These are phyloP conservation scores for Gilbertella persicaria DNA, from an alignment of 371 early-diverging fungal species.

Conservation along the genomic window DNA sequence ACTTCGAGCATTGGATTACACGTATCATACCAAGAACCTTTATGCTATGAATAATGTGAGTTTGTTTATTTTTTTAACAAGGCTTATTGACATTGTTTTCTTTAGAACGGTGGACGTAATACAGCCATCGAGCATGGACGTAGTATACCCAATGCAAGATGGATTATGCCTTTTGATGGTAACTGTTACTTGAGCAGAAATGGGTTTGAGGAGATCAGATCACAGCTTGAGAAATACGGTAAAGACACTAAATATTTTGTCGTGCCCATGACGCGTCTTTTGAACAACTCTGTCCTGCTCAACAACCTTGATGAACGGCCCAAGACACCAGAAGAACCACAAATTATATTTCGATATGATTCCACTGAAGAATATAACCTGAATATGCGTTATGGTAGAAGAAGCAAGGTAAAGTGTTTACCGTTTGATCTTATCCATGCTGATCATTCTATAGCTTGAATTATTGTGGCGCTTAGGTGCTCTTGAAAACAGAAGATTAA, in stretches of 20 bases:
- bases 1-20: conserved; percentile 62
- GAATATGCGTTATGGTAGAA: conserved; percentile 72
- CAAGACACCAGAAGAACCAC: conserved; percentile 69
- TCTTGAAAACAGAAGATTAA: conserved; percentile 55
- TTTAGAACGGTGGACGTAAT: conserved; percentile 72
- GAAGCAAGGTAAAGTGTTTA: conserved; percentile 59
- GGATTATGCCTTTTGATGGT: conserved; percentile 76
- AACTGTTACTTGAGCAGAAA: conserved; percentile 66
- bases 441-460: conserved; percentile 47
- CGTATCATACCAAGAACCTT: conserved; percentile 69
- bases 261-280: conserved; percentile 68
- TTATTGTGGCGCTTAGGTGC: conserved; percentile 69
- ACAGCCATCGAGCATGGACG: conserved; percentile 62
- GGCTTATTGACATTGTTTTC: conserved; percentile 1
- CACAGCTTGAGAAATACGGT: conserved; percentile 53
- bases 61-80: neutral
- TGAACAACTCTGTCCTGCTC: conserved; percentile 62
- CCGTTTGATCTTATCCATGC: neutral
- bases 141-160: conserved; percentile 52
- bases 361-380: conserved; percentile 62
- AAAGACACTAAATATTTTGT: conserved; percentile 62
- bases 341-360: conserved; percentile 68
- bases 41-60: conserved; percentile 80
- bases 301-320: conserved; percentile 59
- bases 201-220: conserved; percentile 61